Evolutionary conservation across 371 early-diverging fungal species (phyloP).

Genomic region (Mortierella sp.): DNA sequence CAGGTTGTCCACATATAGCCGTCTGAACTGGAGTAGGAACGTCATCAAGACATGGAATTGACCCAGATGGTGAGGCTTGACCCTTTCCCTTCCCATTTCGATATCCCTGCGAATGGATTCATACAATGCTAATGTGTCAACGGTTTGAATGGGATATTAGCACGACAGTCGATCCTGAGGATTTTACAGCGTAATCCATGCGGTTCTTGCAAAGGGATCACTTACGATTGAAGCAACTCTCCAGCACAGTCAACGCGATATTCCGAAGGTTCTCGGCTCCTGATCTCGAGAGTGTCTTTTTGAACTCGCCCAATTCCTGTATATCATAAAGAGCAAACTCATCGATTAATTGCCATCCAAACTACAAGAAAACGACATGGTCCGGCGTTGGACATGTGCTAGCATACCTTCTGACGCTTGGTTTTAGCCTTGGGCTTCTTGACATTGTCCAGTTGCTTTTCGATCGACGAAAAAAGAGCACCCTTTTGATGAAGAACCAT

Average conservation of each 20-base stretch:
- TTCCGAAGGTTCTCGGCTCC: constrained; percentile 25
- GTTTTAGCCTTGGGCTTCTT: constrained; percentile 38
- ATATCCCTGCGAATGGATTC: constrained; percentile 71
- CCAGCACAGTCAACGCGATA: constrained; percentile 61
- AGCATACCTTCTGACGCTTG: constrained; percentile 35
- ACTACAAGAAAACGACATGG: not conserved
- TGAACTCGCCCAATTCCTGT: constrained; percentile 44
- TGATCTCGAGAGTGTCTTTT: constrained; percentile 30
- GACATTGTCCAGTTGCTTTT: constrained; percentile 41
- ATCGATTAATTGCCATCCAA: not conserved
- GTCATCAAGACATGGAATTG: constrained; percentile 56
- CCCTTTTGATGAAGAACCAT: constrained; percentile 50
- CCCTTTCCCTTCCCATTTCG: constrained; percentile 68
- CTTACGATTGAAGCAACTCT: constrained; percentile 76
- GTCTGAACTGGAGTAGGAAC: constrained; percentile 63
- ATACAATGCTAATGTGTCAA: constrained; percentile 63
- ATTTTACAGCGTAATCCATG: not conserved
- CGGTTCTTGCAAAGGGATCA: not conserved
- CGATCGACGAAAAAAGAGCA: constrained; percentile 45
- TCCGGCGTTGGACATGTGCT: not conserved
- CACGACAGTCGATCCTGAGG: not conserved
- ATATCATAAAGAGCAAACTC: not conserved
- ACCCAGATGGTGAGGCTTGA: constrained; percentile 65
- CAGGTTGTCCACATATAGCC: constrained; percentile 35
- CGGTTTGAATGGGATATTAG: no score